Evolutionary conservation across 2,329 filamentous ascomycete species (phyloP).

Genomic region (Fusarium stilboides): DNA sequence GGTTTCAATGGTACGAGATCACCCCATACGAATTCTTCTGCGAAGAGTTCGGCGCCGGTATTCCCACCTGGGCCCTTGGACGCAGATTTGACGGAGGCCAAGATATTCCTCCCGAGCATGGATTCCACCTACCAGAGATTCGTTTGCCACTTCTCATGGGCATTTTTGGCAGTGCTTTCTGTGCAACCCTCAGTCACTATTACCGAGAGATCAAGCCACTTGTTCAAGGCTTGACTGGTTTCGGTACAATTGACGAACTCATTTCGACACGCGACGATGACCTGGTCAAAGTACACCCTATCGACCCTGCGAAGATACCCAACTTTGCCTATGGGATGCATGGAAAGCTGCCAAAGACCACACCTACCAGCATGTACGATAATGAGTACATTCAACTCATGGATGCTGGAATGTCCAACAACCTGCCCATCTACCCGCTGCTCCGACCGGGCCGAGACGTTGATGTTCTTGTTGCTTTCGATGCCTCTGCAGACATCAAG

Average conservation of each 20-base stretch:
- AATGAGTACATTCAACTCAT: constrained; percentile 84
- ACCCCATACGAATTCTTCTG: constrained; percentile 97
- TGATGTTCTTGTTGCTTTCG: constrained; percentile 92
- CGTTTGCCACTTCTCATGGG: constrained; percentile 89
- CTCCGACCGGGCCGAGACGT: constrained; percentile 90
- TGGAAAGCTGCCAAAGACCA: constrained; percentile 79
- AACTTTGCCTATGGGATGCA: constrained; percentile 91
- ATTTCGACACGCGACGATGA: constrained; percentile 88
- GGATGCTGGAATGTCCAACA: constrained; percentile 99
- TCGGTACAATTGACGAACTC: constrained; percentile 83
- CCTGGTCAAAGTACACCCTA: constrained; percentile 91
- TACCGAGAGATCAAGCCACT: constrained; percentile 94
- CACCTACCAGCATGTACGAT: constrained; percentile 82
- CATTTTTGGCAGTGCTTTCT: constrained; percentile 97
- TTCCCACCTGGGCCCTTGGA: constrained; percentile 94
- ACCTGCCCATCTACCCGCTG: constrained; percentile 94
- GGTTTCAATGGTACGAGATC: constrained; percentile 99
- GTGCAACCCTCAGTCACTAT: constrained; percentile 94
- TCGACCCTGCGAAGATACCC: constrained; percentile 90
- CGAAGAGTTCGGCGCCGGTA: constrained; percentile 91
- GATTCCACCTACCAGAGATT: constrained; percentile 84
- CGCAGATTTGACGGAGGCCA: constrained; percentile 82
- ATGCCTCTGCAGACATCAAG: constrained; percentile 92
- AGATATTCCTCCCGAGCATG: constrained; percentile 68
- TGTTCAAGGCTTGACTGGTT: constrained; percentile 80